Percentiles rank a stretch among this genome's conserved stretches.
These are phyloP conservation scores for Akanthomyces uredinophilus DNA, from an alignment of 2,329 filamentous ascomycete species.

Conservation along the genomic window DNA sequence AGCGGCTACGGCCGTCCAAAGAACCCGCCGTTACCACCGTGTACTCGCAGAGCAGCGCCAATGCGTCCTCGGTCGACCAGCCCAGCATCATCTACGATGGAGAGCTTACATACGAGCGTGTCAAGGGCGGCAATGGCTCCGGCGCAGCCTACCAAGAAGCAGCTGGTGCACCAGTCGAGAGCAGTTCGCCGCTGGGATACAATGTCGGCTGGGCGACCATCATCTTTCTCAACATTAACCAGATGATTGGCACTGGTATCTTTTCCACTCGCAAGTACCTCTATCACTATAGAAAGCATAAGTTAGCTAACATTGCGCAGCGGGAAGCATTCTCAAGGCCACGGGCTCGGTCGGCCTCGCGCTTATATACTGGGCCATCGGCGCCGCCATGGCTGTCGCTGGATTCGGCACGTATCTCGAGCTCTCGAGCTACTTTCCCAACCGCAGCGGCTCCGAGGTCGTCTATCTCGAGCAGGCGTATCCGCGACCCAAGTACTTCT, in stretches of 20 bases:
- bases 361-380: constrained; percentile 61
- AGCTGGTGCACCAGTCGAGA: constrained; percentile 56
- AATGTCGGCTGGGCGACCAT: constrained; percentile 51
- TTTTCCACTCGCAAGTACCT: constrained; percentile 55
- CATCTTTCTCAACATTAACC: constrained; percentile 55
- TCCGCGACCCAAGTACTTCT: constrained; percentile 57
- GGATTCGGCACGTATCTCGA: constrained; percentile 59
- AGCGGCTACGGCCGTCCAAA: constrained; percentile 5
- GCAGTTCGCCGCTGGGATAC: constrained; percentile 54
- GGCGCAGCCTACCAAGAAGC: constrained; percentile 54
- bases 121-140: constrained; percentile 44
- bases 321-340: constrained; percentile 51
- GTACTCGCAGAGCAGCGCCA: background rate
- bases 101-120: constrained; percentile 36
- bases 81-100: constrained; percentile 30
- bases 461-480: constrained; percentile 66
- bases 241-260: constrained; percentile 61
- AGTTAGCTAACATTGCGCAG: constrained; percentile 28
- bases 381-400: constrained; percentile 52
- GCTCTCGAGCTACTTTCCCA: constrained; percentile 60
- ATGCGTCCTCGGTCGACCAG: background rate
- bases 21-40: background rate
- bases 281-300: background rate
- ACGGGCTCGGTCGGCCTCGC: constrained; percentile 59
- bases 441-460: constrained; percentile 59